Evolutionary conservation across 1,284 basidiomycete genomes (phyloP), one percentile per base, ranked within the genome.

Genomic region (Apiotrichum gamsii): DNA sequence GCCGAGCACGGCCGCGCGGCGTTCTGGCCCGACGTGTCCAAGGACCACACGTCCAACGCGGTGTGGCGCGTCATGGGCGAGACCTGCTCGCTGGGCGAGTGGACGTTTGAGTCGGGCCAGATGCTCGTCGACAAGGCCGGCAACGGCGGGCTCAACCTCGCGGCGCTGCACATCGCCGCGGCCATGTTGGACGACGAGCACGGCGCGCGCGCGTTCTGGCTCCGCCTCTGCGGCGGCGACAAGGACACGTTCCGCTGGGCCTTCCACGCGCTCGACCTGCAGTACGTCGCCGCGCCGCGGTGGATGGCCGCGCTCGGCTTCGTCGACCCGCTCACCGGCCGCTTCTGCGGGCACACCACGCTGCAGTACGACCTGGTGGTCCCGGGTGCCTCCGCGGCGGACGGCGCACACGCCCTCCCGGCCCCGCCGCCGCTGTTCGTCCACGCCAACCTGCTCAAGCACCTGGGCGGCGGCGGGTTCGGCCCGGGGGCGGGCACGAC

Each of bases 1-100:
- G 47, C 48, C 14, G 45, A 60, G 4, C 51, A 62, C n/a, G 73
- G 69, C 8, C 56, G 67, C 13, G 70, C 72, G 1, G 76, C 72
- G 23, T 75, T 77, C 51, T 77, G 75, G 75, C 75, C 75, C 13
- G 75, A 76, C 52, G 58, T 75, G 36, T 72, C 67, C 36, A 75
- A 74, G 49, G 75, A 76, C 48, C 70, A 74, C 43, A 67, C 74
- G 5, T 61, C 72, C 41, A 77, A 77, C 49, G 73, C 75, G 13
- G 70, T 77, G 45, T 77, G 74, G 72, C 63, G 75, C n/a, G 36
- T 75, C 25, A 54, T 76, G 8, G 72, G 74, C 20, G 62, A 72
- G n/a, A 53, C 60, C 15, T 77, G 76, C 51, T 52, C 59, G 11
- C 61, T 74, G 6, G 51, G 65, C 30, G 42, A 64, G 23, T 72